phyloP scores from a whole-genome alignment of 805 yeast genomes.

The Candida yuanshanica region DNA sequence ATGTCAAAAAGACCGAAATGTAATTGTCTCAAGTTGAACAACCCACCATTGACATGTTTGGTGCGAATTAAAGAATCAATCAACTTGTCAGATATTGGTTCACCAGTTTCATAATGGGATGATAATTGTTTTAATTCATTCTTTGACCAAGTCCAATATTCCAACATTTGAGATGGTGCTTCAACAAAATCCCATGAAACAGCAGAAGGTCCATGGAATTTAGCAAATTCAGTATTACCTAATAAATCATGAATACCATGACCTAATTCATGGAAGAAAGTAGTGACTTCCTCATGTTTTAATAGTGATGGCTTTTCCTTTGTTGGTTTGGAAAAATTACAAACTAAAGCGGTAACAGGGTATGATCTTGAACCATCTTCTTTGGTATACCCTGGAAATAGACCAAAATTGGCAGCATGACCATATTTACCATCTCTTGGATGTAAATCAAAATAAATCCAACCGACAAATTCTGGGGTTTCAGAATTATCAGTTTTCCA shows the following conservation, averaged over 20 bases:
- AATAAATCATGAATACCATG: conserved; percentile 81
- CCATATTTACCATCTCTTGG: conserved; percentile 86
- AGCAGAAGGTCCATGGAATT: conserved; percentile 67
- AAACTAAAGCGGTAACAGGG: conserved; percentile 75
- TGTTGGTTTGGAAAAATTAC: conserved; percentile 78
- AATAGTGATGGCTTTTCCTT: conserved; percentile 65
- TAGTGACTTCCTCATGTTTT: conserved; percentile 72
- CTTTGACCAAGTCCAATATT: conserved; percentile 81
- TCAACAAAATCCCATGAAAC: conserved; percentile 87
- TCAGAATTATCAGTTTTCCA: conserved; percentile 50
- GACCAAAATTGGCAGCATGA: conserved; percentile 80
- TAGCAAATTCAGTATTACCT: conserved; percentile 56
- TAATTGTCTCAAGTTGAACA: conserved; percentile 67
- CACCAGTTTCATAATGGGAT: conserved; percentile 56
- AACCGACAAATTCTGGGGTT: conserved; percentile 63
- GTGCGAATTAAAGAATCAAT: conserved; percentile 54
- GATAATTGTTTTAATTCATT: conserved; percentile 54
- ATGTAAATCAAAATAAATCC: conserved; percentile 74
- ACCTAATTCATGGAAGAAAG: conserved; percentile 86
- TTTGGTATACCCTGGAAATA: conserved; percentile 52
- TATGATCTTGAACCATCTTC: conserved; percentile 44
- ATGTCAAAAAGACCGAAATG: conserved; percentile 77
- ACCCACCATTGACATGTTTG: conserved; percentile 73
- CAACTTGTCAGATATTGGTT: conserved; percentile 49
- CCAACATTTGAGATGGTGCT: conserved; percentile 87